phyloP scores from a whole-genome alignment of 129 eudicot species.

The Heracleum sosnowskyi region DNA sequence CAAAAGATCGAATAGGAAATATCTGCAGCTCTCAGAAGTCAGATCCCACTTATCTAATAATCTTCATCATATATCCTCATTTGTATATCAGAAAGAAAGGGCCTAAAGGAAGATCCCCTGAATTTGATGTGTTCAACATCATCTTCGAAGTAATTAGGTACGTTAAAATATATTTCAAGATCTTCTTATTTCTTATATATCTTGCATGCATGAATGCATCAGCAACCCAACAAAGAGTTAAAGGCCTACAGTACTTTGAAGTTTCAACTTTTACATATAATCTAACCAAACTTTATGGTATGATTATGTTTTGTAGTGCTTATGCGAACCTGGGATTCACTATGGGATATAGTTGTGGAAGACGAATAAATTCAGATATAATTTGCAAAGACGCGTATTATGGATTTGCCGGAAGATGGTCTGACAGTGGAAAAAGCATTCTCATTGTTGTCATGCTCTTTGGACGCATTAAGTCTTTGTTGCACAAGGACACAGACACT shows the following conservation, averaged over 20 bases:
- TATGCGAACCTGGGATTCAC: slow-evolving; percentile 20
- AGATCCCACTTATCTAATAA: slow-evolving; percentile 41
- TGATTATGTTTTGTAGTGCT: not conserved
- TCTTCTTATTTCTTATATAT: too few relatives aligned
- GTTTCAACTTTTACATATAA: too few relatives aligned
- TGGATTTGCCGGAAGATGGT: slow-evolving; percentile 24
- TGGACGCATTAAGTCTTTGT: slow-evolving; percentile 22
- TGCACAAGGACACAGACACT: not conserved
- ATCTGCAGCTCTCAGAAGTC: not conserved
- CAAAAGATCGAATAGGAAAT: not conserved
- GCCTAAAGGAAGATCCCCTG: slow-evolving; percentile 65
- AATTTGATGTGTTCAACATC: slow-evolving; percentile 69
- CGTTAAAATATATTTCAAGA: too few relatives aligned
- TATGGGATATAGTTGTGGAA: slow-evolving; percentile 23
- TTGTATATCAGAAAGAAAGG: slow-evolving; percentile 66
- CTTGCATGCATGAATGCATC: not conserved
- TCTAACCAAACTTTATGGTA: not conserved
- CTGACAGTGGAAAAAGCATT: slow-evolving; percentile 10
- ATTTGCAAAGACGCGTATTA: slow-evolving; percentile 10
- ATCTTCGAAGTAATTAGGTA: slow-evolving; percentile 84
- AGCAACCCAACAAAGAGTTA: too few relatives aligned
- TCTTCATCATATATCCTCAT: slow-evolving; percentile 52
- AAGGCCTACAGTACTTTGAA: too few relatives aligned
- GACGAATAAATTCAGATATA: slow-evolving; percentile 7
- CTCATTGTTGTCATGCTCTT: slow-evolving; percentile 24